These are phyloP conservation scores for Sclerotinia nivalis DNA, from an alignment of 2,329 filamentous ascomycete species.

Conservation along the genomic window DNA sequence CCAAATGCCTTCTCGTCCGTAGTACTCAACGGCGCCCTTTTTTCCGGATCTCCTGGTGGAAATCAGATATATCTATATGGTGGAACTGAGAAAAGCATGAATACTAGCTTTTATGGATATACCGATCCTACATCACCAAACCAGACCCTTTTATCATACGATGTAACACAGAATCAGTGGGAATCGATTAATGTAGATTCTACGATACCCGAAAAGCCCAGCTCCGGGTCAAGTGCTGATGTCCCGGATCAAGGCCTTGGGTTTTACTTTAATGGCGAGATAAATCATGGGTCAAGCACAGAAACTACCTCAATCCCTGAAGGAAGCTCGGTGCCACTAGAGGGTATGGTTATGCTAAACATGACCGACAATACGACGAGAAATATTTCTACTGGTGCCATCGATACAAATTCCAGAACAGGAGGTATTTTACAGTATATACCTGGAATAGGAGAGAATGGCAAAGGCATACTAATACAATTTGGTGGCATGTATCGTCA, in stretches of 20 bases:
- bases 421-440: conserved; percentile 45
- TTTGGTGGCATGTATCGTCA: conserved; percentile 41
- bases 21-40: conserved; percentile 22
- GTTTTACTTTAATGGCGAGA: conserved; percentile 33
- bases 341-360: conserved; percentile 47
- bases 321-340: conserved; percentile 30
- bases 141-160: conserved; percentile 13
- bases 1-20: conserved; percentile 14
- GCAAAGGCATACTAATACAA: conserved; percentile 44
- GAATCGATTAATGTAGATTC: background rate
- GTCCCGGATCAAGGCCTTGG: conserved; percentile 26
- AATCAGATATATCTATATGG: conserved; percentile 28
- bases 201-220: conserved; percentile 19
- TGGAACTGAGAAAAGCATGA: conserved; percentile 25
- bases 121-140: conserved; percentile 15
- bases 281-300: conserved; percentile 22
- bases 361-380: conserved; percentile 40
- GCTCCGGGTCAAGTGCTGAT: conserved; percentile 23
- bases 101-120: conserved; percentile 26
- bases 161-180: conserved; percentile 18
- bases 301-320: conserved; percentile 5
- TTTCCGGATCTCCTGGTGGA: conserved; percentile 17
- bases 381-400: conserved; percentile 44
- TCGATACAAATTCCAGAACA: conserved; percentile 41
- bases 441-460: conserved; percentile 41